Conservation (phyloP, 441 rosid genomes). For the Jatropha multifida region DNA sequence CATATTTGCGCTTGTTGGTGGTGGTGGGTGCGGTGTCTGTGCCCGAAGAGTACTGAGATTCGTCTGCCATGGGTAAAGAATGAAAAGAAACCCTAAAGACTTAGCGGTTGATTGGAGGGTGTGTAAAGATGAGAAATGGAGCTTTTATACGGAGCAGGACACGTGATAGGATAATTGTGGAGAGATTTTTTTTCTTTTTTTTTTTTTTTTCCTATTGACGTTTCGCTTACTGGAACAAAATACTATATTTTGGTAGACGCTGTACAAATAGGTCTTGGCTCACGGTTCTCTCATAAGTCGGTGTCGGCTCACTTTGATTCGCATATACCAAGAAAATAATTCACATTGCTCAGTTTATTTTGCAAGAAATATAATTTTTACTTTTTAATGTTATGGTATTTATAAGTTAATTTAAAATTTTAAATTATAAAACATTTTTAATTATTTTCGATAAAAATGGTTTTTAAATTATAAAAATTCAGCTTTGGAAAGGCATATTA, state of each 20-base stretch:
- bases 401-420: no score
- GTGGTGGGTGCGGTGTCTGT: constrained; percentile 25
- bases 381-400: no score
- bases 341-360: no score
- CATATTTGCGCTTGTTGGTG: constrained; percentile 75
- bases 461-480: no score
- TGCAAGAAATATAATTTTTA: no score
- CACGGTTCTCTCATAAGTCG: no score
- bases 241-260: not conserved
- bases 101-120: not conserved
- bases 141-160: constrained; percentile 13
- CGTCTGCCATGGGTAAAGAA: constrained; percentile 64
- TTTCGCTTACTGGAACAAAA: not conserved
- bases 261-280: no score
- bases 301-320: no score
- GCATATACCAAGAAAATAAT: no score
- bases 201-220: not conserved
- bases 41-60: constrained; percentile 69
- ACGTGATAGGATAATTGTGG: not conserved
- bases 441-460: no score
- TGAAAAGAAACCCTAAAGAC: constrained; percentile 55
- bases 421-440: no score
- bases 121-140: not conserved
- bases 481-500: no score
- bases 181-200: not conserved